Percentiles rank a stretch among this genome's conserved stretches.
phyloP scores from a whole-genome alignment of 1,139 yeast genomes.

The Kurtzmaniella quercitrusa region DNA sequence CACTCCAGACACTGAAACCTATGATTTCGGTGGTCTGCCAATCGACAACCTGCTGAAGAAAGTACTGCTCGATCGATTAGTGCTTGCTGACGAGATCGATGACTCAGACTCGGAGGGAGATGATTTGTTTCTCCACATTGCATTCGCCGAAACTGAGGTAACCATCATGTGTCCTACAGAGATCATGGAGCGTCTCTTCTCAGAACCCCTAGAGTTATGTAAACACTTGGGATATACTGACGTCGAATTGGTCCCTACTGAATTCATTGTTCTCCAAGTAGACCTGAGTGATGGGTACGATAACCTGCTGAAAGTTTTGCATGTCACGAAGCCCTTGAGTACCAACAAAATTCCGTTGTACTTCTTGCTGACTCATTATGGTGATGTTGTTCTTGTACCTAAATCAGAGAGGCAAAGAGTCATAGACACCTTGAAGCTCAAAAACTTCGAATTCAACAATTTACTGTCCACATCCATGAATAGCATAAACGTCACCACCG shows the following conservation, averaged over 20 bases:
- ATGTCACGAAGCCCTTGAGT: slow-evolving; percentile 58
- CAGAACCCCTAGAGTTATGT: slow-evolving; percentile 29
- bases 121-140: slow-evolving; percentile 45
- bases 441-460: slow-evolving; percentile 44
- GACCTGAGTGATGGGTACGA: slow-evolving; percentile 59
- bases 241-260: slow-evolving; percentile 42
- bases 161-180: slow-evolving; percentile 47
- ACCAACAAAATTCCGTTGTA: slow-evolving; percentile 55
- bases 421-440: slow-evolving; percentile 35
- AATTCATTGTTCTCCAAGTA: slow-evolving; percentile 53
- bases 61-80: slow-evolving; percentile 4
- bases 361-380: slow-evolving; percentile 61
- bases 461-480: slow-evolving; percentile 30
- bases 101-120: slow-evolving; percentile 21
- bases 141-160: slow-evolving; percentile 54
- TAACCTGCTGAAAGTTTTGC: slow-evolving; percentile 50
- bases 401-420: slow-evolving; percentile 40
- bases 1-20: not conserved
- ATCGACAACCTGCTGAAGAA: slow-evolving; percentile 5
- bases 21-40: slow-evolving; percentile 13
- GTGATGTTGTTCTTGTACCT: slow-evolving; percentile 66
- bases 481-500: slow-evolving; percentile 3
- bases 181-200: slow-evolving; percentile 33
- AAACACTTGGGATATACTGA: slow-evolving; percentile 22
- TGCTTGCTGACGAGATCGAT: slow-evolving; percentile 9